phyloP scores from a whole-genome alignment of 2,329 filamentous ascomycete genomes.

The Penicillium sp. region DNA sequence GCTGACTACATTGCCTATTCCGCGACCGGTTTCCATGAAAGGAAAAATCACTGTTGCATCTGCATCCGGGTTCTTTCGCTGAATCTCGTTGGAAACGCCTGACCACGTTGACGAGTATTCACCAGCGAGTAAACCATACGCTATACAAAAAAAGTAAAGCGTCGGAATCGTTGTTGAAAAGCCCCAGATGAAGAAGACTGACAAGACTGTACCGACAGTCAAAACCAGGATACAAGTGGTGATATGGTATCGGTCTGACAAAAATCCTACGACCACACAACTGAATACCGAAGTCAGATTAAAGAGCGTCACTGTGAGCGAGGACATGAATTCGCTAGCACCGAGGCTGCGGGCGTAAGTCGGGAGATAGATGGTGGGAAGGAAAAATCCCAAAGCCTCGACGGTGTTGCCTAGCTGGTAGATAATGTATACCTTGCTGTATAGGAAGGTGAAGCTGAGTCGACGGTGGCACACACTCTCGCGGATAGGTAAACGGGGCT shows the following conservation, averaged over 20 bases:
- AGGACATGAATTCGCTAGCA: conserved; percentile 17
- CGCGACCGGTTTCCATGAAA: conserved; percentile 22
- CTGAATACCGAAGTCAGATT: conserved; percentile 35
- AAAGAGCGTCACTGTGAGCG: conserved; percentile 26
- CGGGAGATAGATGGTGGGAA: conserved; percentile 36
- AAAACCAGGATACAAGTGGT: conserved; percentile 20
- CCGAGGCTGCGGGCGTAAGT: conserved; percentile 28
- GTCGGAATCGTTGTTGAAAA: conserved; percentile 13
- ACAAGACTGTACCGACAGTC: conserved; percentile 18
- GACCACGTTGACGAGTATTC: conserved; percentile 24
- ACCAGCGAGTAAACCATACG: conserved; percentile 19
- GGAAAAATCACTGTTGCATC: conserved; percentile 22
- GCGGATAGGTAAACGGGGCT: conserved; percentile 25
- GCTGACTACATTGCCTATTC: conserved; percentile 22
- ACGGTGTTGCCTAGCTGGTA: conserved; percentile 41
- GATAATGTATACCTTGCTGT: conserved; percentile 24
- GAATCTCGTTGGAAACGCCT: conserved; percentile 18
- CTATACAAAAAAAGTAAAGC: conserved; percentile 19
- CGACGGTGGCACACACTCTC: conserved; percentile 18
- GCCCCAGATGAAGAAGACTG: conserved; percentile 23
- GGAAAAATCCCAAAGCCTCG: conserved; percentile 36
- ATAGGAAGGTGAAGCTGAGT: conserved; percentile 34
- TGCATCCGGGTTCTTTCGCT: conserved; percentile 13
- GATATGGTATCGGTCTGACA: conserved; percentile 22
- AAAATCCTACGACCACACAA: conserved; percentile 36